These are phyloP conservation scores for Pichia terricola DNA, from an alignment of 1,139 yeast species.

Conservation along the genomic window DNA sequence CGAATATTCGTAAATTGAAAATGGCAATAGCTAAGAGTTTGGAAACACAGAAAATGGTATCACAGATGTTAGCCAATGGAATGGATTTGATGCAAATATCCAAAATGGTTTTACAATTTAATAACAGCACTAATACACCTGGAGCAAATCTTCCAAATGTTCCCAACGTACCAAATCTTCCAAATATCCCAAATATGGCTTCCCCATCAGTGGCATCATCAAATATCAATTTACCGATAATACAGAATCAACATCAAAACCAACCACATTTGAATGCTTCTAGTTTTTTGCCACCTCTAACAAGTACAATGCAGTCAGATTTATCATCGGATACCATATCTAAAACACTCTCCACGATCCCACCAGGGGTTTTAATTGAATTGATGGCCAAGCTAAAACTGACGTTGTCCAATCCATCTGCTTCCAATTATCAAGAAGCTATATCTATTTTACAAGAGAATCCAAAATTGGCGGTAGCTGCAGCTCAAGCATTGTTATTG, in stretches of 20 bases:
- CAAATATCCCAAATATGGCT: background rate
- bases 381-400: conserved; percentile 53
- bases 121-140: conserved; percentile 4
- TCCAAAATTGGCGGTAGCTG: conserved; percentile 52
- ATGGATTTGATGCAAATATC: conserved; percentile 25
- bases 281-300: conserved; percentile 40
- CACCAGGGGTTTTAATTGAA: conserved; percentile 63
- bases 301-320: conserved; percentile 30
- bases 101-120: conserved; percentile 20
- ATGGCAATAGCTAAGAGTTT: conserved; percentile 13
- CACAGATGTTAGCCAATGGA: conserved; percentile 26
- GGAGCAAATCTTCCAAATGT: conserved; percentile 2
- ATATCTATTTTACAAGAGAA: conserved; percentile 27
- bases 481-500: conserved; percentile 63
- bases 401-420: conserved; percentile 34
- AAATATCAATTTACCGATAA: background rate
- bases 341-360: conserved; percentile 48
- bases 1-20: background rate
- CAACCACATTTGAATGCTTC: conserved; percentile 26
- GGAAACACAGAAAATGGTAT: conserved; percentile 24
- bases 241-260: background rate
- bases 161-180: conserved; percentile 2
- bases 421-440: conserved; percentile 33
- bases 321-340: conserved; percentile 38
- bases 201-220: background rate